phyloP scores from a whole-genome alignment of 768 basidiomycete genomes.

The Lyophyllum decastes region DNA sequence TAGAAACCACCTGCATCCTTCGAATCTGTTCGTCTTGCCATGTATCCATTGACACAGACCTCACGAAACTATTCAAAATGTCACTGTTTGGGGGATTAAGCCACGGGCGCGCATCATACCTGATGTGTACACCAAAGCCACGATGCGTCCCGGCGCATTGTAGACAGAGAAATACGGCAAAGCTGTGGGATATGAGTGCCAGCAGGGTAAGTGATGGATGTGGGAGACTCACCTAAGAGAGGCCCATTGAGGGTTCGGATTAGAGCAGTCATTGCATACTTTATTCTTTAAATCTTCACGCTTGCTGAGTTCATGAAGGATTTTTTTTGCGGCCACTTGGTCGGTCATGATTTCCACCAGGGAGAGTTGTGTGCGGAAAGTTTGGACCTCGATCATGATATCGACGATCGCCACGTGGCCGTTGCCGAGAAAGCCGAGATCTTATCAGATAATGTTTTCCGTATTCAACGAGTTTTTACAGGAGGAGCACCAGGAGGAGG shows the following conservation, averaged over 20 bases:
- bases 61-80: conserved; percentile 66
- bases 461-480: neutral
- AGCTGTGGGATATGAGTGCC: conserved; percentile 41
- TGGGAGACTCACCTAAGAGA: conserved; percentile 66
- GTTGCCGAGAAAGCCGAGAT: neutral
- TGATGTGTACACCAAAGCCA: conserved; percentile 94
- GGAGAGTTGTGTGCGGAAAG: neutral
- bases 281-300: conserved; percentile 75
- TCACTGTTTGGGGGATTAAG: conserved; percentile 21
- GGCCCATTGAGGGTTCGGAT: conserved; percentile 97
- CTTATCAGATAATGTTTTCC: conserved; percentile 7
- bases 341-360: conserved; percentile 43
- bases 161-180: conserved; percentile 89
- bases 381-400: neutral
- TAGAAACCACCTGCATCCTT: conserved; percentile 78
- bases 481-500: neutral
- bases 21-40: conserved; percentile 89
- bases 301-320: conserved; percentile 73
- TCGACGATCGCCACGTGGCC: conserved; percentile 1
- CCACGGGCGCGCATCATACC: conserved; percentile 38
- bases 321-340: conserved; percentile 67
- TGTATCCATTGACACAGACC: conserved; percentile 95
- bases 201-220: conserved; percentile 5
- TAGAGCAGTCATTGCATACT: conserved; percentile 78
- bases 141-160: conserved; percentile 85